Conservation (phyloP, 78 protist species). For the Capsaspora owczarzaki region DNA sequence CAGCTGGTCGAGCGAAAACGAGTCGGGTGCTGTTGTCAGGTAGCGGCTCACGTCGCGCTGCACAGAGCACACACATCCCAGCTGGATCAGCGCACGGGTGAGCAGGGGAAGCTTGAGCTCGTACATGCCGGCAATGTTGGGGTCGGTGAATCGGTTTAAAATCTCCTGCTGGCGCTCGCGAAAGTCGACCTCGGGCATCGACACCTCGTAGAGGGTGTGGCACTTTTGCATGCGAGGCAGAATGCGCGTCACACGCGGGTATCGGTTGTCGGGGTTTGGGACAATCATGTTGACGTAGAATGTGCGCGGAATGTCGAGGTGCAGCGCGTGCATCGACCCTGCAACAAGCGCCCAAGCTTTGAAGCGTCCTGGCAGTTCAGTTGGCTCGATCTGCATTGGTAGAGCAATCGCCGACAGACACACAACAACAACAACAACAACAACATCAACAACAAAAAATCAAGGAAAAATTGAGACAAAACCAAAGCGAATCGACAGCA, state of each 20-base stretch:
- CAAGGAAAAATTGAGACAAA: no score
- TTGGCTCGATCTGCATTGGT: background rate
- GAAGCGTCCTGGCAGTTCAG: slow-evolving; percentile 19
- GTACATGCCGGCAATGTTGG: slow-evolving; percentile 79
- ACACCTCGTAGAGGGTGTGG: background rate
- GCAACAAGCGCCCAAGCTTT: slow-evolving; percentile 14
- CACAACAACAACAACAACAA: no score
- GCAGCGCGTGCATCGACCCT: slow-evolving; percentile 25
- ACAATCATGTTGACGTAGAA: slow-evolving; percentile 60
- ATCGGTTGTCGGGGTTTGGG: background rate
- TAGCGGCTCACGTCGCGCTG: no score
- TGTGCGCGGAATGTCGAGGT: slow-evolving; percentile 51
- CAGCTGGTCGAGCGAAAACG: slow-evolving; percentile 15
- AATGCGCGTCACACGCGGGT: background rate
- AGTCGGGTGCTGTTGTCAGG: no score
- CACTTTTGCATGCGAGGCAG: slow-evolving; percentile 11
- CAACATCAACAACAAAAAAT: no score
- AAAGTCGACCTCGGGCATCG: background rate
- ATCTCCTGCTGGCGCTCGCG: background rate
- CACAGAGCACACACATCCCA: slow-evolving; percentile 33
- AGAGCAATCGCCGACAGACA: no score
- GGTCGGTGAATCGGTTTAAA: slow-evolving; percentile 9
- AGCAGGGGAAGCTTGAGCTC: slow-evolving; percentile 62
- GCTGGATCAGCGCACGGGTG: slow-evolving; percentile 48
- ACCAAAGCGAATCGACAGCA: no score